Percentiles rank a stretch among this genome's conserved stretches.
phyloP scores from a whole-genome alignment of 768 basidiomycete genomes.

The Hydnomerulius pinastri region DNA sequence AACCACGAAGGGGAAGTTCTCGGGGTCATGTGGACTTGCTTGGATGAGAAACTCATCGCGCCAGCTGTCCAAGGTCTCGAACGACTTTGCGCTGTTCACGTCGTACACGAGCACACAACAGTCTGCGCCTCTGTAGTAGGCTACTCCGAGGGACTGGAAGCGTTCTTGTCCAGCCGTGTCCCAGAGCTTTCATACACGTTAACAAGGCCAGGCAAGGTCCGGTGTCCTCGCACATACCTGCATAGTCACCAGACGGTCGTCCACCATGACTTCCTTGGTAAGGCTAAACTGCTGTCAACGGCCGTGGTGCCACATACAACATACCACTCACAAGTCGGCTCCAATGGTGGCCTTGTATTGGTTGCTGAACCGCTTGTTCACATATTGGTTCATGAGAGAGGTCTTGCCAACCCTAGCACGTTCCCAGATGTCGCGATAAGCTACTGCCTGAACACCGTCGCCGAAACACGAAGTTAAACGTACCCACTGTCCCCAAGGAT shows the following conservation, averaged over 20 bases:
- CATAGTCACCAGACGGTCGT: constrained; percentile 98
- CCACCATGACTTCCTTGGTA: constrained; percentile 98
- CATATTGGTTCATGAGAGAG: constrained; percentile 99
- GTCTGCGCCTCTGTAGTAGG: constrained; percentile 98
- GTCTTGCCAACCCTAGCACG: constrained; percentile 90
- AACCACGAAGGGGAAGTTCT: constrained; percentile 99
- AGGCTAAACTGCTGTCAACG: constrained; percentile 50
- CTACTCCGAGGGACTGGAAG: constrained; percentile 98
- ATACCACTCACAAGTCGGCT: constrained; percentile 81
- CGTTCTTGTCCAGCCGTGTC: constrained; percentile 99
- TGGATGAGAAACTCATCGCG: constrained; percentile 99
- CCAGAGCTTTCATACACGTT: constrained; percentile 73
- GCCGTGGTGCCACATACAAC: constrained; percentile 9
- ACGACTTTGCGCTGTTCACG: constrained; percentile 97
- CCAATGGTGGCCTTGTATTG: constrained; percentile 99
- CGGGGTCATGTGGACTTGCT: constrained; percentile 97
- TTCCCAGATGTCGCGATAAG: constrained; percentile 8
- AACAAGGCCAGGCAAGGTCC: not conserved
- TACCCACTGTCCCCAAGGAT: constrained; percentile 98
- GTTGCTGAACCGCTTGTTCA: constrained; percentile 99
- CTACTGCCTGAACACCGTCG: constrained; percentile 3
- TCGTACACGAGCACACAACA: constrained; percentile 99
- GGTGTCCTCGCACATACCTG: constrained; percentile 59
- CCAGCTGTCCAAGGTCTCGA: constrained; percentile 99
- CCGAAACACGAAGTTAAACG: constrained; percentile 33